Conservation (phyloP, 495 filamentous ascomycete genomes). For the Neurospora tetrasperma region DNA sequence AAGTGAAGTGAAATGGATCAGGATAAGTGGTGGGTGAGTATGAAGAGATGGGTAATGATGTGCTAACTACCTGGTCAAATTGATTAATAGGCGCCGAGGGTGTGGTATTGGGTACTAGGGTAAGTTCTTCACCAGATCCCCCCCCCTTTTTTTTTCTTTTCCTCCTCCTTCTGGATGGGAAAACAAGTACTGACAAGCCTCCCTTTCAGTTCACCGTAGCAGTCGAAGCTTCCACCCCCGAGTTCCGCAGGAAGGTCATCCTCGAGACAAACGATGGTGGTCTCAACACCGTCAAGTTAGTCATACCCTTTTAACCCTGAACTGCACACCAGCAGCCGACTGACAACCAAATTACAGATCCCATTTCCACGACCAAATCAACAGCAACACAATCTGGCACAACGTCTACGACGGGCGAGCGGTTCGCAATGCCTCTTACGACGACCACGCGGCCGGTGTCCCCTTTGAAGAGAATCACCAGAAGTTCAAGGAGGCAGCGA, state of each 20-base stretch:
- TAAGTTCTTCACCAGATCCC: slow-evolving; percentile 10
- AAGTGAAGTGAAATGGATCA: not conserved
- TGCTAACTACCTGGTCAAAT: not conserved
- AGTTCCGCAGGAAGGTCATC: slow-evolving; percentile 51
- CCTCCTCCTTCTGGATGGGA: not conserved
- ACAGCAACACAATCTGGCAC: slow-evolving; percentile 58
- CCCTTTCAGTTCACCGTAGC: slow-evolving; percentile 45
- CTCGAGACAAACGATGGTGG: slow-evolving; percentile 54
- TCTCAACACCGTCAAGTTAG: slow-evolving; percentile 46
- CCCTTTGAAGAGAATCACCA: slow-evolving; percentile 45
- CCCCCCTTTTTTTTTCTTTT: not conserved
- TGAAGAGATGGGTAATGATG: not conserved
- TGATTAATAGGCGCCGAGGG: slow-evolving; percentile 41
- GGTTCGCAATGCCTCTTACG: slow-evolving; percentile 48
- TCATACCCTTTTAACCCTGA: not conserved
- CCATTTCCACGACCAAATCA: slow-evolving; percentile 57
- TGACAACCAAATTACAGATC: slow-evolving; percentile 28
- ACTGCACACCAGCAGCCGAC: not conserved
- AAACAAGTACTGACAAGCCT: not conserved
- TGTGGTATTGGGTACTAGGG: slow-evolving; percentile 61
- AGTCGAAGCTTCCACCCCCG: slow-evolving; percentile 48
- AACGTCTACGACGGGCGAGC: slow-evolving; percentile 53
- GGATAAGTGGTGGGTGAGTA: not conserved
- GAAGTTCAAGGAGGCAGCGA: slow-evolving; percentile 43
- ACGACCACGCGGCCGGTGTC: slow-evolving; percentile 45